These are phyloP conservation scores for Backusella circina DNA, from an alignment of 192 early-diverging fungal genomes.

Conservation along the genomic window DNA sequence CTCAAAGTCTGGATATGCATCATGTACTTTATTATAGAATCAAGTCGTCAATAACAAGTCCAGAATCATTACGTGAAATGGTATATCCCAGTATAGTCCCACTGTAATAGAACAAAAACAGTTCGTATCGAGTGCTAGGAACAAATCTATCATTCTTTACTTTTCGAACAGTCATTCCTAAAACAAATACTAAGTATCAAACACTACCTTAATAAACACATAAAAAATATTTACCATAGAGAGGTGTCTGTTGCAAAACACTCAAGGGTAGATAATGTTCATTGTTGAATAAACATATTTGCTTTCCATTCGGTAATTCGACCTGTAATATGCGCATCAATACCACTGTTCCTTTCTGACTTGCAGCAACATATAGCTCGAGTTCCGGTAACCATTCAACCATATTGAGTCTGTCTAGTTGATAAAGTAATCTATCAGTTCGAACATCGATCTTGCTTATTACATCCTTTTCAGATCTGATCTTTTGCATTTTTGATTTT, in stretches of 20 bases:
- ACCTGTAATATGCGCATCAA: conserved; percentile 25
- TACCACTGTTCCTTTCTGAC: conserved; percentile 30
- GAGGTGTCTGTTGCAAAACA: conserved; percentile 7
- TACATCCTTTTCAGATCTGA: conserved; percentile 14
- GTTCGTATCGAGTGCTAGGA: background rate
- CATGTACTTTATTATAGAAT: background rate
- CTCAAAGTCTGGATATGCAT: background rate
- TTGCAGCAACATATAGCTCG: conserved; percentile 20
- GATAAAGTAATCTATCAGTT: background rate
- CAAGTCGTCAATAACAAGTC: background rate
- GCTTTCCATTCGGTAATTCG: conserved; percentile 9
- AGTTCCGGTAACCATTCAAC: conserved; percentile 34
- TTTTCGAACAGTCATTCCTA: conserved; percentile 23
- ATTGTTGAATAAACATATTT: conserved; percentile 25
- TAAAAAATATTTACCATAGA: conserved; percentile 22
- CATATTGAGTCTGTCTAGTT: conserved; percentile 23
- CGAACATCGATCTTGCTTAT: conserved; percentile 25
- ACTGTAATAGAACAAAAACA: conserved; percentile 24
- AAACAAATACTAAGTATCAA: background rate
- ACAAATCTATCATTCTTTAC: background rate
- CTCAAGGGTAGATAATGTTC: conserved; percentile 22
- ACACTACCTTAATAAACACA: background rate
- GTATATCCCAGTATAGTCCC: conserved; percentile 17
- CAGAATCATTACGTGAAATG: conserved; percentile 10
- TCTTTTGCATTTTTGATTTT: conserved; percentile 4